A percentile compares a stretch with the other conserved stretches of the same genome.
phyloP scores from a whole-genome alignment of 345 rosid genomes.

The Eutrema japonicum region DNA sequence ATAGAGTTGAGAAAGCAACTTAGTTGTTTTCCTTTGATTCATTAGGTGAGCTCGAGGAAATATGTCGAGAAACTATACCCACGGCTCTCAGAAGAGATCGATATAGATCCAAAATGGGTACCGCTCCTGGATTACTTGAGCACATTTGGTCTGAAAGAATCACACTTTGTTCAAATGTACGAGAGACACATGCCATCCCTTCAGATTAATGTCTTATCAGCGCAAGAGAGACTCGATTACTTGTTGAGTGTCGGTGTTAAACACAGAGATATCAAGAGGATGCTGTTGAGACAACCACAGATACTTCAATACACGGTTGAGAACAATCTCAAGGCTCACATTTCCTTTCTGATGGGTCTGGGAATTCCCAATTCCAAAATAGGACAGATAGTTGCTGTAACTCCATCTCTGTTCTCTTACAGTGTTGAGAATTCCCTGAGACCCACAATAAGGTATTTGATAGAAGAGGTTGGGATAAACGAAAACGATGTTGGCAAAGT shows the following conservation, averaged over 20 bases:
- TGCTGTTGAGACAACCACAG: conserved; percentile 93
- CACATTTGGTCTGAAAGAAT: conserved; percentile 80
- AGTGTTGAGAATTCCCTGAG: conserved; percentile 88
- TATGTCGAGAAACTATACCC: conserved; percentile 55
- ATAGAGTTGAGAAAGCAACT: conserved; percentile 22
- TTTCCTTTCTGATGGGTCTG: conserved; percentile 72
- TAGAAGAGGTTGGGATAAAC: conserved; percentile 94
- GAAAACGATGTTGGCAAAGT: conserved; percentile 80
- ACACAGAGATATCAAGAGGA: conserved; percentile 78
- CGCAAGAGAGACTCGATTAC: conserved; percentile 87
- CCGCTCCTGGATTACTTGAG: conserved; percentile 86
- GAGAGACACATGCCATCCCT: conserved; percentile 89
- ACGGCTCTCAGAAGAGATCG: conserved; percentile 67
- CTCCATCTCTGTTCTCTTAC: conserved; percentile 86
- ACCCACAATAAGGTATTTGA: conserved; percentile 88
- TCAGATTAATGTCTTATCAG: conserved; percentile 76
- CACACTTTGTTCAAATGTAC: conserved; percentile 87
- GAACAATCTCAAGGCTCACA: conserved; percentile 78
- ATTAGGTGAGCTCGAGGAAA: conserved; percentile 52
- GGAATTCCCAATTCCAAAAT: conserved; percentile 81
- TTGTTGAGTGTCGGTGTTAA: conserved; percentile 86
- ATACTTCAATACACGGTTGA: conserved; percentile 87
- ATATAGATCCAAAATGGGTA: conserved; percentile 73
- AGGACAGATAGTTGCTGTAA: conserved; percentile 78
- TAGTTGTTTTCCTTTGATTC: conserved; percentile 23